A percentile compares a stretch with the other conserved stretches of the same genome.
Conservation (phyloP, 2,329 filamentous ascomycete species). For the Xylaria digitata region DNA sequence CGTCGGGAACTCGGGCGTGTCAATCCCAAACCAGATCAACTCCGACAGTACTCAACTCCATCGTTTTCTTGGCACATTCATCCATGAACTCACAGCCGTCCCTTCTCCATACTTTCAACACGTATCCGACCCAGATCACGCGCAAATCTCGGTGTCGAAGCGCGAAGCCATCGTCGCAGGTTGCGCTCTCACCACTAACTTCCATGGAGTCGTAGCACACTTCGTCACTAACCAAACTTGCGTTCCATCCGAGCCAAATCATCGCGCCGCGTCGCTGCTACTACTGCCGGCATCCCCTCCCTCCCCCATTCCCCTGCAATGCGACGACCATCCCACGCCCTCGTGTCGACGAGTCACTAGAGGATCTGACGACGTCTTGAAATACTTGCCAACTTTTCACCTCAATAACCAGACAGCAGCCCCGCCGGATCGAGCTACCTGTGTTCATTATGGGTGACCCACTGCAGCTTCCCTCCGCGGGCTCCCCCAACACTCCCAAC, state of each 20-base stretch:
- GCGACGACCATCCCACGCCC: conserved; percentile 28
- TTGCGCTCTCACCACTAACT: conserved; percentile 9
- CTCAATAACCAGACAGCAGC: neutral
- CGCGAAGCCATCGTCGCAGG: conserved; percentile 3
- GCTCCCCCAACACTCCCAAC: conserved; percentile 34
- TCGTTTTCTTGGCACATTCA: conserved; percentile 27
- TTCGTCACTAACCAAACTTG: neutral
- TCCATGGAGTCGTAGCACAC: conserved; percentile 8
- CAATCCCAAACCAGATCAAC: neutral
- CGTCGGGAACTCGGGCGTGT: conserved; percentile 12
- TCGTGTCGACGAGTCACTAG: conserved; percentile 30
- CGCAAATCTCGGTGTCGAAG: neutral
- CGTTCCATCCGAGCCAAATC: conserved; percentile 5
- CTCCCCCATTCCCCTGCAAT: conserved; percentile 26
- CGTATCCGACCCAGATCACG: neutral
- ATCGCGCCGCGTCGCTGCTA: neutral
- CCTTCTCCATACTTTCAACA: conserved; percentile 18
- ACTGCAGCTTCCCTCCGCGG: conserved; percentile 27
- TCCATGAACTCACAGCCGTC: conserved; percentile 11
- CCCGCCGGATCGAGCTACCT: conserved; percentile 10
- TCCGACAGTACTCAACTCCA: conserved; percentile 14
- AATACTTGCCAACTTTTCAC: neutral
- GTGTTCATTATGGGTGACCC: conserved; percentile 27
- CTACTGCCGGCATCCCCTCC: conserved; percentile 1
- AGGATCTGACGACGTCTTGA: conserved; percentile 12